Base-by-base conservation (phyloP, 2,329 filamentous ascomycete species). In the Sclerotinia glacialis region DNA sequence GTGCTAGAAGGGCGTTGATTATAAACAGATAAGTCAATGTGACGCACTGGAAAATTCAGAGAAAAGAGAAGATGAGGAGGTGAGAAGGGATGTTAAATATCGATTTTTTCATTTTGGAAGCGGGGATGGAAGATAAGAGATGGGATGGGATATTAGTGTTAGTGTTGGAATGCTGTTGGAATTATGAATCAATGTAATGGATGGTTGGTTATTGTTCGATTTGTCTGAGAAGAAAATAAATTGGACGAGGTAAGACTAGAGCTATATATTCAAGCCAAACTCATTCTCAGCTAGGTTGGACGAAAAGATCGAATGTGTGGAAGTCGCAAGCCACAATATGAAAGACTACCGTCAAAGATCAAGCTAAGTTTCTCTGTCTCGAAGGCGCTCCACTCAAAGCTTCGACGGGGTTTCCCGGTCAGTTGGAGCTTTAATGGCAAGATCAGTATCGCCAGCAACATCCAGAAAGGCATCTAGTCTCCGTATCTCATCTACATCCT, bases 401-500 rank as follows among this genome's bases (percentile, higher is more conserved):
- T 37, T 60, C n/a, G 44, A 37, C 7, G 28, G 16, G 26, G 18
- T 23, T 31, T 23, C 28, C 9, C 3, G 21, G 3, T 14, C 28
- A 37, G 28, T 21, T 26, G 21, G 11, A 37, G 23, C 16, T 4
- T 26, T 8, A 23, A 12, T 23, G 14, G 23, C 11, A 26, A 59
- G 31, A 26, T 64, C 52, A 26, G 68, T 50, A 28, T 67, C 14
- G 2, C 37, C 37, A 16, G 14, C 37, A 40, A 12, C 14, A 40
- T 16, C 53, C 52, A 76, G 54, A 44, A 75, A 75, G 16, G 71
- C 72, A 67, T 83, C 79, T 47, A 89, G 76, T 71, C 80, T 81
- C 40, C 78, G 77, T n/a, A 89, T 73, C 72, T 88, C 86, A 47
- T 78, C 78, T 28, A 77, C 76, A 44, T 78, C 78, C 28, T 77